Conservation (phyloP, 768 basidiomycete genomes). For the Pleurotus pulmonarius region DNA sequence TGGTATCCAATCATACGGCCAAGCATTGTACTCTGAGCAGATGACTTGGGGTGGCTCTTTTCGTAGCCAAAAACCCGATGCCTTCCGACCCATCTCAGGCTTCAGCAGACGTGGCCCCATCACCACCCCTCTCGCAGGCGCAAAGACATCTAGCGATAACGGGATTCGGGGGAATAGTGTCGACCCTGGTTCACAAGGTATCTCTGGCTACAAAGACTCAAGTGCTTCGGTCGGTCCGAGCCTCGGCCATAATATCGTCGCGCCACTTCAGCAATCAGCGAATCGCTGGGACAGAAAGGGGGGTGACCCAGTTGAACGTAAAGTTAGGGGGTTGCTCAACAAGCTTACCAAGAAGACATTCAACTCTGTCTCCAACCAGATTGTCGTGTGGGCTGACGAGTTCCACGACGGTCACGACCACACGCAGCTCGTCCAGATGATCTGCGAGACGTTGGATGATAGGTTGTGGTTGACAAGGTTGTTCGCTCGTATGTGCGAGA, state of each 20-base stretch:
- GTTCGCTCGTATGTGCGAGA: constrained; percentile 92
- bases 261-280: constrained; percentile 68
- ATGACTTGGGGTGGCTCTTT: constrained; percentile 66
- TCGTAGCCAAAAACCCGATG: constrained; percentile 43
- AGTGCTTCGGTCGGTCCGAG: constrained; percentile 23
- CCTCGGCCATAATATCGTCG: constrained; percentile 58
- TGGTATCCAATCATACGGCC: constrained; percentile 79
- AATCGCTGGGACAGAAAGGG: constrained; percentile 80
- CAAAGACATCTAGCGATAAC: constrained; percentile 69
- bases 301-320: constrained; percentile 80
- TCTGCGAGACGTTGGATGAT: constrained; percentile 97
- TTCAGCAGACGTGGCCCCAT: constrained; percentile 47
- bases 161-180: constrained; percentile 48
- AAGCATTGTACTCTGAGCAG: constrained; percentile 30
- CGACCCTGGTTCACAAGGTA: constrained; percentile 34
- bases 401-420: constrained; percentile 90
- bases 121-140: constrained; percentile 35
- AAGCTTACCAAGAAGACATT: constrained; percentile 97
- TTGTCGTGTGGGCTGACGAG: constrained; percentile 93
- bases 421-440: constrained; percentile 92
- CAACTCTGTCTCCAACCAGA: constrained; percentile 92
- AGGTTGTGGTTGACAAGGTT: constrained; percentile 95
- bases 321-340: constrained; percentile 89
- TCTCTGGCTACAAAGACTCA: constrained; percentile 23
- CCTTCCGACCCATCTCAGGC: constrained; percentile 35